A percentile compares a stretch with the other conserved stretches of the same genome.
Evolutionary conservation across 2,329 filamentous ascomycete species (phyloP).

Genomic region (Neophaeococcomyces mojaviensis): DNA sequence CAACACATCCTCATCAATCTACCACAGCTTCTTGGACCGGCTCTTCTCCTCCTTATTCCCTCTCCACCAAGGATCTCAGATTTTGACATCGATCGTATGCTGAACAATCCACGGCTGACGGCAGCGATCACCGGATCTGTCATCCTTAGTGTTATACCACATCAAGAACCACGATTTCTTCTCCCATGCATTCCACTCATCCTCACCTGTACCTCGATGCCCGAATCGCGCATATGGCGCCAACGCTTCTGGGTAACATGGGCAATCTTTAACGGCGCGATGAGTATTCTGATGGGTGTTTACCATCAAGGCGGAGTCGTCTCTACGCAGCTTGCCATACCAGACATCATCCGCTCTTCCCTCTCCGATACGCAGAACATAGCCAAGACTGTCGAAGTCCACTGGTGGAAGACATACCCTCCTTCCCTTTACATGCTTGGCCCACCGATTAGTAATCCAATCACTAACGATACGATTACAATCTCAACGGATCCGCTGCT

Average conservation of each 20-base stretch:
- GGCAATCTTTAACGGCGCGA: conserved; percentile 42
- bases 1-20: conserved; percentile 67
- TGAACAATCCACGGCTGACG: conserved; percentile 32
- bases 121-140: conserved; percentile 38
- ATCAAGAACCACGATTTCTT: conserved; percentile 48
- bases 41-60: conserved; percentile 52
- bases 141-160: conserved; percentile 40
- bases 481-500: too few species aligned
- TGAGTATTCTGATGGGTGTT: conserved; percentile 44
- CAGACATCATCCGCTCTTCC: conserved; percentile 19
- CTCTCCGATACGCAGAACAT: conserved; percentile 19
- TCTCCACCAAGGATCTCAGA: conserved; percentile 24
- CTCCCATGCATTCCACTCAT: conserved; percentile 46
- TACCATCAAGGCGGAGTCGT: conserved; percentile 49
- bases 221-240: conserved; percentile 24
- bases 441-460: conserved; percentile 22
- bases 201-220: conserved; percentile 40
- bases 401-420: conserved; percentile 51
- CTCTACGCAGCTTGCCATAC: conserved; percentile 42
- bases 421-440: conserved; percentile 46
- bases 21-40: conserved; percentile 65
- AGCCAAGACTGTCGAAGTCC: conserved; percentile 29
- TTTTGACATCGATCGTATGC: conserved; percentile 19
- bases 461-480: conserved; percentile 17
- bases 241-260: conserved; percentile 37